Conservation (phyloP, 768 basidiomycete species). For the Xerocomellus intermedius region DNA sequence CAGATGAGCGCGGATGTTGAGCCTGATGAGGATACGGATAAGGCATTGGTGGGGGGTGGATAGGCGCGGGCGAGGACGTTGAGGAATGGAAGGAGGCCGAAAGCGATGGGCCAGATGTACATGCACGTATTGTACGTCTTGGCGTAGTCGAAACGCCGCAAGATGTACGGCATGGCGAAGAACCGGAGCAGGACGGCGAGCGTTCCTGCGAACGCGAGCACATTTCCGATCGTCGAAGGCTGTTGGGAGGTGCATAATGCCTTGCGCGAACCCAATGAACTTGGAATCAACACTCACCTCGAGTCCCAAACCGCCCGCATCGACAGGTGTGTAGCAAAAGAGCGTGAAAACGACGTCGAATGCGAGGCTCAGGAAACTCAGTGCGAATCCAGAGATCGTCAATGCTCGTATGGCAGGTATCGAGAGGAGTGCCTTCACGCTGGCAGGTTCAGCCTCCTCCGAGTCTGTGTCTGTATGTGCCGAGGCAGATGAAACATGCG, state of each 20-base stretch:
- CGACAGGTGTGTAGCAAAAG: slow-evolving; percentile 61
- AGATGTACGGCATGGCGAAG: slow-evolving; percentile 49
- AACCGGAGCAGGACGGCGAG: slow-evolving; percentile 50
- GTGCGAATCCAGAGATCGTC: slow-evolving; percentile 47
- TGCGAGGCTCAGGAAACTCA: slow-evolving; percentile 51
- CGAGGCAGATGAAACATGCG: not conserved
- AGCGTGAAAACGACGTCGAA: slow-evolving; percentile 66
- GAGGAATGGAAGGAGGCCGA: slow-evolving; percentile 47
- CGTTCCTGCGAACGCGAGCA: slow-evolving; percentile 50
- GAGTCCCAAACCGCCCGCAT: slow-evolving; percentile 54
- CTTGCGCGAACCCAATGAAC: not conserved
- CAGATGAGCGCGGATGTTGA: slow-evolving; percentile 38
- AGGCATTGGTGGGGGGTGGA: not conserved
- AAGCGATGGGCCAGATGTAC: slow-evolving; percentile 52
- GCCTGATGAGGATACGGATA: slow-evolving; percentile 13
- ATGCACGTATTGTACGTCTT: slow-evolving; percentile 53
- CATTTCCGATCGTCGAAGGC: slow-evolving; percentile 56
- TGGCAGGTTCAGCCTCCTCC: slow-evolving; percentile 14
- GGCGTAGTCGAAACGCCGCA: slow-evolving; percentile 47
- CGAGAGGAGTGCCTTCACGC: slow-evolving; percentile 39
- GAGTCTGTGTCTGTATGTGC: not conserved
- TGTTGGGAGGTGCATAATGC: slow-evolving; percentile 17
- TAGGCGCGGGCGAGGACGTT: slow-evolving; percentile 45
- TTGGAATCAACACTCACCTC: slow-evolving; percentile 38
- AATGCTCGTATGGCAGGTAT: slow-evolving; percentile 53